Evolutionary conservation across 306 rosid genomes (phyloP).

Genomic region (Lupinus albus): DNA sequence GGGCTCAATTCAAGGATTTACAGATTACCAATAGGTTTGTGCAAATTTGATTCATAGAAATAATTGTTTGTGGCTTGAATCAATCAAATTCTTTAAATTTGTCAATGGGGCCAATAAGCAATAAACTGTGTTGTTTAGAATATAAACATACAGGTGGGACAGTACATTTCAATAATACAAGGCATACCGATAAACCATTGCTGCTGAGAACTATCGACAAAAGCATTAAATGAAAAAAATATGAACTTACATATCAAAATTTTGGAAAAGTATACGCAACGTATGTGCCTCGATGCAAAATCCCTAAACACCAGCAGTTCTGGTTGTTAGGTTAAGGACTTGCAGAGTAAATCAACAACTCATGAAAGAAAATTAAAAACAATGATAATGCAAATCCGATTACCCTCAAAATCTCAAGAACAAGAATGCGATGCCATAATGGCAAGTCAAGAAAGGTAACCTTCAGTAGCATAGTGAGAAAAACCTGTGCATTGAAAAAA

Average conservation of each 20-base stretch:
- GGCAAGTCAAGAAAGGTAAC: constrained; percentile 93
- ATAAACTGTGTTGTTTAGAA: constrained; percentile 11
- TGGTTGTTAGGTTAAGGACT: constrained; percentile 33
- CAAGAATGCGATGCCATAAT: constrained; percentile 98
- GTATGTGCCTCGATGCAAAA: constrained; percentile 95
- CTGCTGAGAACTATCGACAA: constrained; percentile 15
- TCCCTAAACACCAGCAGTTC: constrained; percentile 62
- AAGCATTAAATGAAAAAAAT: constrained; percentile 23
- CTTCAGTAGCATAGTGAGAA: constrained; percentile 96
- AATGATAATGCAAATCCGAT: constrained; percentile 36
- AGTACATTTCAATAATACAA: neutral
- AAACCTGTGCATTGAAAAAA: constrained; percentile 65
- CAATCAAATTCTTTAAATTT: constrained; percentile 26
- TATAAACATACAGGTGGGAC: constrained; percentile 6
- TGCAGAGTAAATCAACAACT: constrained; percentile 31
- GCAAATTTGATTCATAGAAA: neutral
- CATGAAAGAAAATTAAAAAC: constrained; percentile 20
- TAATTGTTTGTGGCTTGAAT: neutral
- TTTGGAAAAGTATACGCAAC: constrained; percentile 79
- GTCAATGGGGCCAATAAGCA: constrained; percentile 25
- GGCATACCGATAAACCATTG: constrained; percentile 18
- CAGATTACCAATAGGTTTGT: neutral
- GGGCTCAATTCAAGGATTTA: too few species aligned
- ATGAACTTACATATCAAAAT: constrained; percentile 86
- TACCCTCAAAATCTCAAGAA: constrained; percentile 98